Evolutionary conservation across 164 flowering plant species (phyloP).

Genomic region (Sedum album): DNA sequence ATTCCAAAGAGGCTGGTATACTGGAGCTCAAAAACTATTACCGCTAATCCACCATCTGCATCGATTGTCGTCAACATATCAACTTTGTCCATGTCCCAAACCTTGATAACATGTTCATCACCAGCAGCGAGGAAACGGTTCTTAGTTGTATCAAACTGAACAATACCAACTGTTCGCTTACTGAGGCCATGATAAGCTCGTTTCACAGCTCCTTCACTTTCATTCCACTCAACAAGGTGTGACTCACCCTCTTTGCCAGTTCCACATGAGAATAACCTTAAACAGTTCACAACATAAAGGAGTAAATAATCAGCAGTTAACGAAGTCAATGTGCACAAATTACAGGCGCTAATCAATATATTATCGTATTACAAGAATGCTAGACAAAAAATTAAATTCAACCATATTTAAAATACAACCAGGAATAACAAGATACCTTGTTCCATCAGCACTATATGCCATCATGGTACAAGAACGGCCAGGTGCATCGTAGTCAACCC

Average conservation of each 20-base stretch:
- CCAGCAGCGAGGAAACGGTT: conserved; percentile 25
- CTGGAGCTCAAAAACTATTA: conserved; percentile 7
- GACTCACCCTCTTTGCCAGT: conserved; percentile 25
- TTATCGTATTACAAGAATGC: too few relatives aligned
- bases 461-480: conserved; percentile 24
- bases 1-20: neutral
- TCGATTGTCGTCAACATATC: conserved; percentile 14
- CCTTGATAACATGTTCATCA: conserved; percentile 23
- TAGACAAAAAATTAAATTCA: too few relatives aligned
- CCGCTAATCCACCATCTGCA: conserved; percentile 26
- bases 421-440: conserved; percentile 23
- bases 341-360: too few relatives aligned
- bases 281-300: conserved; percentile 5
- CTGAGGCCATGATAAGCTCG: conserved; percentile 21
- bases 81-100: conserved; percentile 28
- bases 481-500: conserved; percentile 26
- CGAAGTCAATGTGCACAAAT: too few relatives aligned
- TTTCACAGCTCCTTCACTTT: conserved; percentile 25
- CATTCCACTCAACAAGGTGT: conserved; percentile 25
- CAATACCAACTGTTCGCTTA: conserved; percentile 22
- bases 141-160: conserved; percentile 25
- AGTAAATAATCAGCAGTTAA: neutral
- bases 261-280: conserved; percentile 26
- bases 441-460: conserved; percentile 28
- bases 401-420: too few relatives aligned